Evolutionary conservation across 1,284 basidiomycete species (phyloP), one percentile per base, ranked within the genome.

Genomic region (Chalciporus piperatoides): DNA sequence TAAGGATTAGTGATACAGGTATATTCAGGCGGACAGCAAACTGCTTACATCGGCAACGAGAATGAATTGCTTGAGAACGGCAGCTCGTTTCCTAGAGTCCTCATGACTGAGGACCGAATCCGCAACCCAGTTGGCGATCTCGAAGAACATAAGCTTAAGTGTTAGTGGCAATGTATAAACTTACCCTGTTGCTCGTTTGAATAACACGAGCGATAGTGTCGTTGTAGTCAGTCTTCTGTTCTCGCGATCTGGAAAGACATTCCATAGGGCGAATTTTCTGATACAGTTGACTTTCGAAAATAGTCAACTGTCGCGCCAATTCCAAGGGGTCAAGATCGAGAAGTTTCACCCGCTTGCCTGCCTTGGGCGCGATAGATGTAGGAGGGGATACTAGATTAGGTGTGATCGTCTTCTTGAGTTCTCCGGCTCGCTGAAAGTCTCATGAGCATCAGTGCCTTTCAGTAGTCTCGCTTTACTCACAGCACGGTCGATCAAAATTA

Each of bases 51-150:
- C 95, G 36, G 97, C 95, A 38, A 98, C 80, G 55, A 79, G 81
- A 68, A 99, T 96, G 60, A 97, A 90, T 55, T 97, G 91, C 67
- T 96, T 97, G 52, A 99, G 80, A 42, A 89, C 71, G 19, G 73
- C 71, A 4, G 92, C 90, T 15, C 96, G 82, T 67, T 85, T 88
- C 65, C 88, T 86, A 8, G 90, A 84, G 63, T 98, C 95, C 55
- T 91, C 87, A 58, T 92, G 86, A 48, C 76, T 79, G 24, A 99
- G 76, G 25, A 99, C 86, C 7, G 84, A 81, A 59, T 97, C 92
- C 2, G 92, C 89, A 2, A 99, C 95, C 94, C 97, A 99, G 55
- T 92, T 86, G 2, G 94, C 88, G 62, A 92, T 88, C 89, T 90
- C 54, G 43, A 41, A 6, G 25, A 3, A 23, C 14, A 8, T 66